Evolutionary conservation across 805 yeast genomes (phyloP).

Genomic region (Yarrowia sp.): DNA sequence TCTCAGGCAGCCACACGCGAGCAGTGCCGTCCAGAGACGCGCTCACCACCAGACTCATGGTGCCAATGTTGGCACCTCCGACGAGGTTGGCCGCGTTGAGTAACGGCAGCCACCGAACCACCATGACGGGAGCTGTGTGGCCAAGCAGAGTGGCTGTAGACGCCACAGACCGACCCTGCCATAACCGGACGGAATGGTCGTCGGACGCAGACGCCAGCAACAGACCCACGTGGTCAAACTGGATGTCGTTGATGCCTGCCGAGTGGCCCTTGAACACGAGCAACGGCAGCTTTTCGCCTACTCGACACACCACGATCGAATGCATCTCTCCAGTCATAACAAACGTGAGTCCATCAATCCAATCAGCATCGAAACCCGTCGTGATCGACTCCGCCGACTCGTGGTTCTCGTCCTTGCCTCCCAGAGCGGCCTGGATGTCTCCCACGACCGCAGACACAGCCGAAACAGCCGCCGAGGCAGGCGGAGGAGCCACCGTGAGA

Average conservation of each 20-base stretch:
- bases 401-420: not conserved
- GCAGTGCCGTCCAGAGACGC: slow-evolving; percentile 70
- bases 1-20: slow-evolving; percentile 59
- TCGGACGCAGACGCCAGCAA: slow-evolving; percentile 73
- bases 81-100: slow-evolving; percentile 6
- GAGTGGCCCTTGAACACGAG: slow-evolving; percentile 64
- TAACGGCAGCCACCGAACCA: slow-evolving; percentile 31
- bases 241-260: slow-evolving; percentile 52
- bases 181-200: slow-evolving; percentile 66
- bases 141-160: slow-evolving; percentile 30
- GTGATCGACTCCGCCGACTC: not conserved
- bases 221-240: slow-evolving; percentile 51
- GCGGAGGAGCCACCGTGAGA: slow-evolving; percentile 24
- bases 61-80: not conserved
- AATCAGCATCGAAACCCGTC: slow-evolving; percentile 45
- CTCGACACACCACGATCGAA: slow-evolving; percentile 53
- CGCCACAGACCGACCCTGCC: slow-evolving; percentile 68
- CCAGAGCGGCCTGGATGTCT: slow-evolving; percentile 3
- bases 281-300: slow-evolving; percentile 47
- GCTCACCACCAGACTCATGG: slow-evolving; percentile 42
- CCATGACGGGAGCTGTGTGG: slow-evolving; percentile 34
- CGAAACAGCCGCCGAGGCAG: slow-evolving; percentile 13
- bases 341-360: slow-evolving; percentile 69
- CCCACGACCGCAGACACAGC: slow-evolving; percentile 12
- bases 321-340: slow-evolving; percentile 63